Conservation (phyloP, 2,329 filamentous ascomycete genomes). For the Cladosporium halotolerans region DNA sequence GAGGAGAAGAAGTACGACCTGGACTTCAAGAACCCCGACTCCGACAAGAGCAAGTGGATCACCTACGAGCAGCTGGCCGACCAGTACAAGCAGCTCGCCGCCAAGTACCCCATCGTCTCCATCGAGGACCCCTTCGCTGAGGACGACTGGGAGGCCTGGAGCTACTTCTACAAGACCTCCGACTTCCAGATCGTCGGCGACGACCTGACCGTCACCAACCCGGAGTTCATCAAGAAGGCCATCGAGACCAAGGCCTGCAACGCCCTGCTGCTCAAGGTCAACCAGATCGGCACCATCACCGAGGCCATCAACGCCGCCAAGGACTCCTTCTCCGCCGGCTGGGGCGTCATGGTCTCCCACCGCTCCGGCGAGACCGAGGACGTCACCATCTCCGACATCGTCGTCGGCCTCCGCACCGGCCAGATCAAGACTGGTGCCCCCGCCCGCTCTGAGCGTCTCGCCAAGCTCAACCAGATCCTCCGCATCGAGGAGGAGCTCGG, state of each 20-base stretch:
- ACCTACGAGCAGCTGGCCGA: conserved; percentile 95
- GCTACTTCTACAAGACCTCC: conserved; percentile 99
- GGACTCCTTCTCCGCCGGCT: conserved; percentile 90
- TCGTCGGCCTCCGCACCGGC: conserved; percentile 89
- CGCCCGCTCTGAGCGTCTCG: conserved; percentile 91
- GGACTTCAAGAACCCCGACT: conserved; percentile 99
- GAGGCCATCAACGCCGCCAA: conserved; percentile 99
- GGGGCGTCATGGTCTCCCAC: conserved; percentile 99
- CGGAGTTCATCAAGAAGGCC: conserved; percentile 97
- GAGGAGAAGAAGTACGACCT: conserved; percentile 99
- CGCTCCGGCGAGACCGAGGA: conserved; percentile 97
- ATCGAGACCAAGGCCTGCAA: conserved; percentile 99
- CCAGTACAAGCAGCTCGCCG: conserved; percentile 76
- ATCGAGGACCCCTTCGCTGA: conserved; percentile 99
- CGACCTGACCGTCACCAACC: conserved; percentile 98
- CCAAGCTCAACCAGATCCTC: conserved; percentile 99
- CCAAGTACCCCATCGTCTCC: conserved; percentile 97
- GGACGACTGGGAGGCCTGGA: conserved; percentile 99
- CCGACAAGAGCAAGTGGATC: conserved; percentile 94
- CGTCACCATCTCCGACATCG: conserved; percentile 97
- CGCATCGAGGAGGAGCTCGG: conserved; percentile 99
- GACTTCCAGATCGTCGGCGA: conserved; percentile 98
- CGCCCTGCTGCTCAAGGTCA: conserved; percentile 96
- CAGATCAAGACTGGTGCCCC: conserved; percentile 99
- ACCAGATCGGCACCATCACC: conserved; percentile 98